Conservation (phyloP, 2,329 filamentous ascomycete species). For the Hypoxylon sp. region DNA sequence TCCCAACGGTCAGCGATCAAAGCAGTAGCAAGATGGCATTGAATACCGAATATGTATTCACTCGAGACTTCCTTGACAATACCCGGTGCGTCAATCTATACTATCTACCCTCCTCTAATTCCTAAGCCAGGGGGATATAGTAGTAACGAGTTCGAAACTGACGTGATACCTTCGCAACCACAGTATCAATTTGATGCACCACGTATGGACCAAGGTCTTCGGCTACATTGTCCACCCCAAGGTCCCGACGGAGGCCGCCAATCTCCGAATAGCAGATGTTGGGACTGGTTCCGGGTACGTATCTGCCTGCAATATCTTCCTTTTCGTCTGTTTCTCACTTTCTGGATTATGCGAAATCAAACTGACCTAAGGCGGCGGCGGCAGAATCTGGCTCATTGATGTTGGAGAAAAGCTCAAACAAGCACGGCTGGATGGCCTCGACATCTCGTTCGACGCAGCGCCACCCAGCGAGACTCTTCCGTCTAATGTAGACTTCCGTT, state of each 20-base stretch:
- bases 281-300: constrained; percentile 39
- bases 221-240: constrained; percentile 37
- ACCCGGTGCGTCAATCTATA: constrained; percentile 14
- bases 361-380: background rate
- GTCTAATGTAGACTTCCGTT: constrained; percentile 21
- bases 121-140: no score
- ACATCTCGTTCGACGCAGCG: constrained; percentile 37
- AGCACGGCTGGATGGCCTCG: constrained; percentile 33
- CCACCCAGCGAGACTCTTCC: constrained; percentile 31
- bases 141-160: background rate
- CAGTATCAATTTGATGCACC: constrained; percentile 36
- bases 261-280: constrained; percentile 38
- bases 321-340: no score
- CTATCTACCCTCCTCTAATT: no score
- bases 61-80: constrained; percentile 28
- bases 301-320: background rate
- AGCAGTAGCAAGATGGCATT: constrained; percentile 10
- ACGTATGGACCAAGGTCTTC: constrained; percentile 32
- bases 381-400: constrained; percentile 29
- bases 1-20: background rate
- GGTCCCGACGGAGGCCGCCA: constrained; percentile 22
- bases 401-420: constrained; percentile 8
- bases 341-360: no score
- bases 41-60: constrained; percentile 28
- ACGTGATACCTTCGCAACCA: background rate